Base-by-base conservation (phyloP, 2,329 filamentous ascomycete genomes). In the Aspergillus tubingensis region DNA sequence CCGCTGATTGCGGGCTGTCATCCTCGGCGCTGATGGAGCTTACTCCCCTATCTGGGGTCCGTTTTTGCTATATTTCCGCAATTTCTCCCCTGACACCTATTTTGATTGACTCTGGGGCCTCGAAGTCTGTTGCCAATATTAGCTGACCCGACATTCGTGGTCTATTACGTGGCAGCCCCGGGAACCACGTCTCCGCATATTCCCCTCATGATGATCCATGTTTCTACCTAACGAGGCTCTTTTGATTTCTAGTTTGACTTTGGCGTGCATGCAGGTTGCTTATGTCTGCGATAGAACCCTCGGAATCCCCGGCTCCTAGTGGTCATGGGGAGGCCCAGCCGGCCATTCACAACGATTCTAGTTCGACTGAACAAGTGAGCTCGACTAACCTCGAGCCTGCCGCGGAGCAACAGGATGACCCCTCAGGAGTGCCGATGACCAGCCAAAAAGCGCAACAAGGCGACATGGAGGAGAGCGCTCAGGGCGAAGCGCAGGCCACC, bases 21-120 rank as follows among this genome's bases (percentile, higher is more conserved):
- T 87, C 81, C 68, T 88, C 87, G 23, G 39, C 39, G 53, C 53
- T 47, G 53, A 21, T 44, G 53, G 39, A 55, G 87, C 0, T 86
- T 86, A 49, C 44, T 56, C 54, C 55, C 44, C 30, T 39, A 44
- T 55, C 7, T 21, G 13, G 21, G 41, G 44, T 8, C 54, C 43
- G 7, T 43, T 25, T 49, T 27, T 51, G 32, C 50, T 54, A 21
- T 13, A 36, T 5, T 36, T 15, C 32, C 32, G 25, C 27, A 3
- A 7, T 13, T 36, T 43, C 13, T 41, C n/a, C n/a, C 36, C 36
- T 15, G 51, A 44, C 8, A 21, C n/a, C 41, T 47, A 27, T 13
- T n/a, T 8, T 25, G 25, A 25, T 13, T 47, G 53, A 36, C 17
- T 10, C 32, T 13, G 19, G 39, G n/a, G 13, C 25, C 8, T 39